These are phyloP conservation scores for Wolfiporia cocos DNA, from an alignment of 1,284 basidiomycete genomes.

Conservation along the genomic window DNA sequence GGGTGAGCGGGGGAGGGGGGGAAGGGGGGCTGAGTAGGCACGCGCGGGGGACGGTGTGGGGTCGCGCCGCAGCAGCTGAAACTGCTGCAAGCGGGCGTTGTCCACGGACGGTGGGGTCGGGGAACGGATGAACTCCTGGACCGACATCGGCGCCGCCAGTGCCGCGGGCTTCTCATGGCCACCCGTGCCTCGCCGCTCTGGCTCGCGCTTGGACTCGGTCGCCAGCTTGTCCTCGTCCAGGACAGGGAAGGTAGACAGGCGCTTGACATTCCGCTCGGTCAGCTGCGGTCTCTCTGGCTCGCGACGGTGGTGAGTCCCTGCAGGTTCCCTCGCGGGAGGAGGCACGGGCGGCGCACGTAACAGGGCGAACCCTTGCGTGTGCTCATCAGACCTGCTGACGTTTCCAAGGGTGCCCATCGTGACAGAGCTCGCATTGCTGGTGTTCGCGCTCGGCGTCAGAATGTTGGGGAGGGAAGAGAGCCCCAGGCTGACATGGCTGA, in stretches of 20 bases:
- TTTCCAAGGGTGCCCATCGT: slow-evolving; percentile 1
- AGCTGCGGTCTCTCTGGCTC: background rate
- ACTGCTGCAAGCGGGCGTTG: background rate
- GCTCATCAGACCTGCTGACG: slow-evolving; percentile 2
- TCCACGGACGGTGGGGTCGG: slow-evolving; percentile 3
- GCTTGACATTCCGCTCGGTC: slow-evolving; percentile 4
- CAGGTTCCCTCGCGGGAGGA: background rate
- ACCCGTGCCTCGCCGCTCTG: too few relatives aligned
- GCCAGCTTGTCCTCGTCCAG: slow-evolving; percentile 1
- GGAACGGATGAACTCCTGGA: too few relatives aligned
- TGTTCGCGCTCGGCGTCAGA: slow-evolving; percentile 19
- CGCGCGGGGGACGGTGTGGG: slow-evolving; percentile 4
- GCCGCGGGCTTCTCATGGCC: too few relatives aligned
- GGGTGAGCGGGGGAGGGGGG: background rate
- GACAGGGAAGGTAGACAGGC: slow-evolving; percentile 1
- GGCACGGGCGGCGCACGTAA: background rate
- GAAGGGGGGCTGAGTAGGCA: slow-evolving; percentile 1
- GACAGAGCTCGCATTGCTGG: slow-evolving; percentile 21
- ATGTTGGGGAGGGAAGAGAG: slow-evolving; percentile 23
- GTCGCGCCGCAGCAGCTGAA: slow-evolving; percentile 1
- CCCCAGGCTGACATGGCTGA: slow-evolving; percentile 25
- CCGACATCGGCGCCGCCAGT: too few relatives aligned
- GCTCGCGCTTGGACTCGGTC: background rate
- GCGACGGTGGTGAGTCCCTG: background rate
- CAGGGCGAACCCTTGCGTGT: background rate